phyloP scores from a whole-genome alignment of 2,329 filamentous ascomycete genomes.

The Calonectria pseudoreteaudii region DNA sequence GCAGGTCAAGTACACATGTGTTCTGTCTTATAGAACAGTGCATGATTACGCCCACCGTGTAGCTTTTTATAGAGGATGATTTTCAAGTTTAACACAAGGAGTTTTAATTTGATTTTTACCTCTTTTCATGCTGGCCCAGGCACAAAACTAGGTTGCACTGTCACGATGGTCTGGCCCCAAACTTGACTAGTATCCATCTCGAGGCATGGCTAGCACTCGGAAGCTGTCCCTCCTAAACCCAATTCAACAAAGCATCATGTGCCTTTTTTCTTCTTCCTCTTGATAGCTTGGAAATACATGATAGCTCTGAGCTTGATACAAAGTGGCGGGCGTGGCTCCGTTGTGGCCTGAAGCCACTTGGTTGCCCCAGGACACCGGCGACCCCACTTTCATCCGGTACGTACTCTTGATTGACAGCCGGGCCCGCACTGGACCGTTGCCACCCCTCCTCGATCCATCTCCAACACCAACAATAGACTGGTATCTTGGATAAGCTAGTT shows the following conservation, averaged over 20 bases:
- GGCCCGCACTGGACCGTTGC: background rate
- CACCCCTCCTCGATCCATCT: slow-evolving; percentile 3
- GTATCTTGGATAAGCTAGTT: background rate
- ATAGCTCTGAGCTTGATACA: background rate
- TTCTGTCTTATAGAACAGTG: background rate
- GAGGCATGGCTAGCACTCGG: background rate
- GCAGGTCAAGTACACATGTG: background rate
- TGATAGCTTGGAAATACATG: background rate
- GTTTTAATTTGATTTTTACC: background rate
- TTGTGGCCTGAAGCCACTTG: background rate
- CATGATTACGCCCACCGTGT: background rate
- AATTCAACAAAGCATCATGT: background rate
- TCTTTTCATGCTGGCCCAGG: background rate
- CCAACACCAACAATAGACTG: background rate
- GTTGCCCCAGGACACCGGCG: background rate
- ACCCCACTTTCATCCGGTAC: slow-evolving; percentile 1
- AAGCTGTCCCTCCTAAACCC: background rate
- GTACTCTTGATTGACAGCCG: background rate
- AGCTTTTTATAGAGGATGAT: background rate
- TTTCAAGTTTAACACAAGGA: background rate
- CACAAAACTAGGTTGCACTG: background rate
- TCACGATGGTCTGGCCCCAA: background rate
- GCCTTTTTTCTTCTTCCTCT: background rate
- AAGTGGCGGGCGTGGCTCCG: background rate
- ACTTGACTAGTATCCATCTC: background rate